Percentiles rank a stretch among this genome's conserved stretches.
Conservation (phyloP, 768 basidiomycete species). For the Melanogaster broomeanus region DNA sequence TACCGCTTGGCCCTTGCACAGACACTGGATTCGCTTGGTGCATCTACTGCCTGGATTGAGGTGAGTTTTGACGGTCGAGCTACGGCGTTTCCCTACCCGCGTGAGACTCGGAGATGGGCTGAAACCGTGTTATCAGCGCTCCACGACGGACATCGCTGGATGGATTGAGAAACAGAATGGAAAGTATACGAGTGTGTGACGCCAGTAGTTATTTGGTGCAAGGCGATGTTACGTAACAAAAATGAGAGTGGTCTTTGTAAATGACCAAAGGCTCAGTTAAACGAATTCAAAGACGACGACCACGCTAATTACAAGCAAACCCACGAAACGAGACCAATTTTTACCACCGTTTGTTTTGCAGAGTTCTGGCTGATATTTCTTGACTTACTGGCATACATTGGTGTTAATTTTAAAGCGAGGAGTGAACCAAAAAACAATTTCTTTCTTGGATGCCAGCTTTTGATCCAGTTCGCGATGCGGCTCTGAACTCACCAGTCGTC, state of each 20-base stretch:
- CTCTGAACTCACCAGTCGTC: constrained; percentile 72
- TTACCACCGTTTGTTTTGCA: background rate
- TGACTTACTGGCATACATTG: constrained; percentile 8
- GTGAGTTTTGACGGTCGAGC: constrained; percentile 35
- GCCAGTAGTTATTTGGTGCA: too few species aligned
- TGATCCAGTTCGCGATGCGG: constrained; percentile 87
- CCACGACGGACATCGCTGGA: constrained; percentile 51
- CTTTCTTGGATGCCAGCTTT: constrained; percentile 46
- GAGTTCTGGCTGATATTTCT: constrained; percentile 11
- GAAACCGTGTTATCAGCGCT: constrained; percentile 44
- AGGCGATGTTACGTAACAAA: constrained; percentile 17
- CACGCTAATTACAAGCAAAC: constrained; percentile 1
- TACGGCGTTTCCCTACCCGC: background rate
- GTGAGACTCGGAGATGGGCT: background rate
- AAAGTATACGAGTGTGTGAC: too few species aligned
- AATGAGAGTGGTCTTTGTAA: background rate
- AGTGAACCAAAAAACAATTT: background rate
- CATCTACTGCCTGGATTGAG: constrained; percentile 62
- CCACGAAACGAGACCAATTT: background rate
- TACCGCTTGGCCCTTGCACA: constrained; percentile 67
- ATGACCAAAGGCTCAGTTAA: too few species aligned
- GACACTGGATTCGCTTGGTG: constrained; percentile 64
- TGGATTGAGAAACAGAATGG: constrained; percentile 45
- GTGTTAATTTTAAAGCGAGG: background rate
- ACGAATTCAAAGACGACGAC: too few species aligned